Evolutionary conservation across 2,329 filamentous ascomycete genomes (phyloP), one percentile per base, ranked within the genome.

Genomic region (Exophiala sideris): DNA sequence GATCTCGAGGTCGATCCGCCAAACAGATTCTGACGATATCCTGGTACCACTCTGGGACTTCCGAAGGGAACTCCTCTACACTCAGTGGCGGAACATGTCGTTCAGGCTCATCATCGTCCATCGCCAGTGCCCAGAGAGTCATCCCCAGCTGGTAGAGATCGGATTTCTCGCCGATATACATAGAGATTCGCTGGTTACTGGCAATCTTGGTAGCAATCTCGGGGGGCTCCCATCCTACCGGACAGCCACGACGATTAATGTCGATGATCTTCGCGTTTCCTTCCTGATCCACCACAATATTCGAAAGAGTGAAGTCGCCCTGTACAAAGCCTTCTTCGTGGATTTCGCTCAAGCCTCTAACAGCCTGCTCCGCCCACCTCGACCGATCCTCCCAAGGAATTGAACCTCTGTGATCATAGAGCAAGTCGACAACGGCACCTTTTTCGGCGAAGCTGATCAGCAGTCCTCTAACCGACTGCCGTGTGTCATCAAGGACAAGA

Each of bases 131-230:
- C 90, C 92, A 99, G 2, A 99, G 75, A 1, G 96, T 91, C 94
- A 99, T 99, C 4, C 94, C 94, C 4, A 97, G 80, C 71, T 99
- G 94, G 66, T 88, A 99, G 1, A 99, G 77, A 71, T 99, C 94
- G 0, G 92, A 96, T 72, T 99, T 99, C 68, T 96, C 91, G 10
- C 94, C 92, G 67, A 99, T 97, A 67, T 95, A 96, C 86, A 97
- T 96, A 42, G 89, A 88, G 49, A 99, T 91, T 29, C 90, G 83
- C 70, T 96, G 91, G 54, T 88, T 89, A 70, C 86, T 91, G 61
- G 92, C 86, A 57, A 97, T 90, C 51, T 97, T 83, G 5, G 83
- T 81, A 12, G 86, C 87, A 52, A 95, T 87, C 72, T 99, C 94
- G 3, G 94, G 94, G 2, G 94, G 91, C 63, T 99, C 94, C 94